Evolutionary conservation across 768 basidiomycete species (phyloP).

Genomic region (Cyclocybe cylindracea): DNA sequence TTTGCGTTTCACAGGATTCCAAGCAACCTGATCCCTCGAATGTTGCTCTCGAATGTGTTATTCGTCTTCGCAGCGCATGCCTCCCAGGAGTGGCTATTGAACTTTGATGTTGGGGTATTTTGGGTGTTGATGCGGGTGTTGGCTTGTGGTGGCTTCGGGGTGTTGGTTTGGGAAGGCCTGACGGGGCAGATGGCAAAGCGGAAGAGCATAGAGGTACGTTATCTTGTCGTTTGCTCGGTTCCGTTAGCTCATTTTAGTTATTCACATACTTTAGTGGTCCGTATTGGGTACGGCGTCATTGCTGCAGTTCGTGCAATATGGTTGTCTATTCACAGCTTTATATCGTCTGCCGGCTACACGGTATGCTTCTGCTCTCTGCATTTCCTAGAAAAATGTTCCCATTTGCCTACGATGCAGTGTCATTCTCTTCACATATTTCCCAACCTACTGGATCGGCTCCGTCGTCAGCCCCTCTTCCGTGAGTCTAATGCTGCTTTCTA

Average conservation of each 20-base stretch:
- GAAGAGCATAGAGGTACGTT: slow-evolving; percentile 59
- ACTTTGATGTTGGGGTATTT: slow-evolving; percentile 68
- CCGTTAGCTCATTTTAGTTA: slow-evolving; percentile 7
- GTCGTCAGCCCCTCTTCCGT: slow-evolving; percentile 52
- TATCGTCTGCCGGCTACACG: slow-evolving; percentile 67
- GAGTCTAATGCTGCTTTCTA: slow-evolving; percentile 21
- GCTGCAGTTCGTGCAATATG: slow-evolving; percentile 68
- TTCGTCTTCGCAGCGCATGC: slow-evolving; percentile 64
- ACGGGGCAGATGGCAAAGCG: slow-evolving; percentile 56
- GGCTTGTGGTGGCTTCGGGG: slow-evolving; percentile 69
- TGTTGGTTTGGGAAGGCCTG: slow-evolving; percentile 58
- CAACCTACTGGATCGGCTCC: slow-evolving; percentile 63
- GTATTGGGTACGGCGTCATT: slow-evolving; percentile 68
- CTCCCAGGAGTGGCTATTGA: slow-evolving; percentile 66
- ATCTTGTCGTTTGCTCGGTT: slow-evolving; percentile 1
- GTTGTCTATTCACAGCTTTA: slow-evolving; percentile 66
- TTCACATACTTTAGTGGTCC: slow-evolving; percentile 54
- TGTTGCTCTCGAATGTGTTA: slow-evolving; percentile 62
- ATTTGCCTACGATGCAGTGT: slow-evolving; percentile 43
- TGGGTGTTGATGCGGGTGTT: slow-evolving; percentile 78
- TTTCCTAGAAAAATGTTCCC: background rate
- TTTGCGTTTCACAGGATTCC: slow-evolving; percentile 42
- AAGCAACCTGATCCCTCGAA: slow-evolving; percentile 51
- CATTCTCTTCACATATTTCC: slow-evolving; percentile 69
- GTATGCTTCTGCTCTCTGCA: slow-evolving; percentile 37